These are phyloP conservation scores for Ceratobasidium sp. DNA, from an alignment of 1,284 basidiomycete genomes.

Conservation along the genomic window DNA sequence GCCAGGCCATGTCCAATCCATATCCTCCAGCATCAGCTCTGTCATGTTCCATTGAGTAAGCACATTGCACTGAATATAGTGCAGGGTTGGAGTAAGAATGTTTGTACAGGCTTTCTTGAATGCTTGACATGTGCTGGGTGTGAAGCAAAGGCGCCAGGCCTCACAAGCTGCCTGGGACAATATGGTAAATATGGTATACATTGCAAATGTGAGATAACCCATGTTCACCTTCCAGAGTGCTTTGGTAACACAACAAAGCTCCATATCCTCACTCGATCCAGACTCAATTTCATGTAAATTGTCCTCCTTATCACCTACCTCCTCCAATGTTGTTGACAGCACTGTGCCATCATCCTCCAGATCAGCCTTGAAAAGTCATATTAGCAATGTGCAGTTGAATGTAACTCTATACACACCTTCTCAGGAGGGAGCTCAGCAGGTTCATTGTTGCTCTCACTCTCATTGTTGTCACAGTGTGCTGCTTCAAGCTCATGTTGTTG, in stretches of 20 bases:
- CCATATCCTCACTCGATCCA: background rate
- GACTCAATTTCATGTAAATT: background rate
- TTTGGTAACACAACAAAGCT: background rate
- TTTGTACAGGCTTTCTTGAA: too few relatives aligned
- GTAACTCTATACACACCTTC: background rate
- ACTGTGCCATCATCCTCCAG: background rate
- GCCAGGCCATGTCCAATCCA: background rate
- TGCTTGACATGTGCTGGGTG: too few relatives aligned
- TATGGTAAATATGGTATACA: background rate
- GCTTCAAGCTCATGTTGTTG: background rate
- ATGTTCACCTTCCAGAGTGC: conserved; percentile 3
- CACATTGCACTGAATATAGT: background rate
- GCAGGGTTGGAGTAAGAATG: background rate
- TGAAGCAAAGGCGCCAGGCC: too few relatives aligned
- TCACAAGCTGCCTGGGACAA: background rate
- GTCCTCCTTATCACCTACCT: background rate
- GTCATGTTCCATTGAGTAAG: background rate
- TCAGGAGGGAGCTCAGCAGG: background rate
- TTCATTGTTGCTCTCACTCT: background rate
- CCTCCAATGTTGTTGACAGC: background rate
- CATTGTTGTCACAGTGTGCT: background rate
- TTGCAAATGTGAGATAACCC: background rate
- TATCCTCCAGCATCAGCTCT: background rate
- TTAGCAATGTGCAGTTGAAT: background rate
- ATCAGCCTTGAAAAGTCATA: background rate